Base-by-base conservation (phyloP, 1,284 basidiomycete genomes). In the Boletus smithii region DNA sequence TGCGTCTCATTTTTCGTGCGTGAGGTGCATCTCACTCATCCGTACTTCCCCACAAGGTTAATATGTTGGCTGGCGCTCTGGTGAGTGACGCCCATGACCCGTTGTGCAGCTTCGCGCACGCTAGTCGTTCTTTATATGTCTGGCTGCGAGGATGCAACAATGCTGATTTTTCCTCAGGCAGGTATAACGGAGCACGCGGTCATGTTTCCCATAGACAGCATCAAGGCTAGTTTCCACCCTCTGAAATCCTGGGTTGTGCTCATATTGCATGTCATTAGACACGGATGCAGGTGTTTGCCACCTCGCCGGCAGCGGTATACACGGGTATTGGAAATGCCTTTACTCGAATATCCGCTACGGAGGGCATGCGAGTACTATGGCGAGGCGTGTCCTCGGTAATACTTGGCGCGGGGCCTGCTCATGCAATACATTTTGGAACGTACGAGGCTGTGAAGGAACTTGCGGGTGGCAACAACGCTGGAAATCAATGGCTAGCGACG, bases 101-200 rank as follows among this genome's bases (percentile, higher is more conserved):
- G 39, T 48, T 35, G 29, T 30, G 30, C 27, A 20, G 36, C 38
- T 42, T 20, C 34, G 13, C 30, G 42, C 41, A 53, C 31, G 23
- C 20, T 33, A 31, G 49, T 34, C 17, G 30, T 7, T n/a, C n/a
- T n/a, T n/a, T n/a, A n/a, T n/a, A n/a, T n/a, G n/a, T 13, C 5
- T 38, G 27, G 30, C 23, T 37, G 26, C 20, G 32, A 24, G 16
- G 40, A 34, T 33, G 38, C 33, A 39, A 31, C 14, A 32, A 39
- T 46, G 41, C 56, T 66, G 17, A 43, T 14, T 8, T 36, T 34
- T 44, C 30, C 49, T 49, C 66, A 95, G 91, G 95, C 97, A 58
- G 97, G 97, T 53, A 99, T 99, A 60, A 94, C 93, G 46, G 97
- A 99, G 70, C 97, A 99, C 72, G 91, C 95, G 22, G 92, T 97